Evolutionary conservation across 2,329 filamentous ascomycete genomes (phyloP), one percentile per base, ranked within the genome.

Genomic region (Fusarium metavorans): DNA sequence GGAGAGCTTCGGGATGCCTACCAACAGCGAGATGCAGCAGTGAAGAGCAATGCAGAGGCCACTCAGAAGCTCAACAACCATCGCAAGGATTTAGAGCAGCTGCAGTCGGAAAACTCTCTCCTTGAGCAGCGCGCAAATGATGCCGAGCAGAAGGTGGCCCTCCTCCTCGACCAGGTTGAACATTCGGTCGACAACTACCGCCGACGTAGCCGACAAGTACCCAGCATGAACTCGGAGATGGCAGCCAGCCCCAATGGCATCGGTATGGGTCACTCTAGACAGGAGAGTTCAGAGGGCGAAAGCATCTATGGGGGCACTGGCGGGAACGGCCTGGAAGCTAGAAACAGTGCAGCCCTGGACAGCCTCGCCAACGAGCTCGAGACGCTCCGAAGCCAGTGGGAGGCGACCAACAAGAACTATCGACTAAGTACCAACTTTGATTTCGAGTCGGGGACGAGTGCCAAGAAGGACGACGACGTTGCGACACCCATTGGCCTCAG

Each of bases 331-430:
- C 78, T 82, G 37, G 85, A 89, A 65, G 85, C 84, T 61, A 86
- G 90, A 74, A 89, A 91, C 81, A 90, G 89, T 79, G 86, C 85
- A 76, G 96, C 95, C 4, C 89, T 99, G 23, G 97, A 99, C 83
- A 97, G 93, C 74, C 90, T 99, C 27, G 96, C 97, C 13, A 95
- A 91, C 73, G 97, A 99, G 85, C 91, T 99, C 9, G 97, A 99
- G 82, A 93, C 94, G 14, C 88, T 99, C 57, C 91, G 96, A 62
- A 94, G 88, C 62, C 95, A 98, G 79, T 99, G 97, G 97, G 95
- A 98, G 84, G 94, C 93, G 43, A 98, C 95, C 14, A 98, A 96
- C 85, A 97, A 97, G 83, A 97, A 94, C 79, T 98, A 98, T 83
- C 93, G 97, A 27, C 86, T 98, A 52, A 97, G 94, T 83, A 95